A percentile compares a stretch with the other conserved stretches of the same genome.
Conservation (phyloP, 176 grass and related monocot species). For the Canna indica region DNA sequence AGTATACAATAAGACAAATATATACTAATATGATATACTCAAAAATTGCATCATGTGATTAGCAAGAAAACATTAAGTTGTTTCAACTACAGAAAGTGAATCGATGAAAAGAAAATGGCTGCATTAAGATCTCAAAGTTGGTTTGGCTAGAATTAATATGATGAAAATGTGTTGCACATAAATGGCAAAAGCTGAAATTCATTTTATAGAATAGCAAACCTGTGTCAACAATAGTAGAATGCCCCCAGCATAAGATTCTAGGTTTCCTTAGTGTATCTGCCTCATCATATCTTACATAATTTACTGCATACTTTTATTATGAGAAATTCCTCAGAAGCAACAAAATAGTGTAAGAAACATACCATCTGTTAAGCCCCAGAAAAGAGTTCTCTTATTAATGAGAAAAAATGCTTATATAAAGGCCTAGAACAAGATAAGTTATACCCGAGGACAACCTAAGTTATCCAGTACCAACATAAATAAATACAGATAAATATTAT, state of each 20-base stretch:
- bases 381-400: too few relatives aligned
- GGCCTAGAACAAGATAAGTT: too few relatives aligned
- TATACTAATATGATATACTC: background rate
- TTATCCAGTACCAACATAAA: too few relatives aligned
- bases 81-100: background rate
- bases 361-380: too few relatives aligned
- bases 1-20: background rate
- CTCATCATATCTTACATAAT: background rate
- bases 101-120: background rate
- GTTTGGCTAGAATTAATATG: too few relatives aligned
- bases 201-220: slow-evolving; percentile 35
- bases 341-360: background rate
- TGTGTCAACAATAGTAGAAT: slow-evolving; percentile 85
- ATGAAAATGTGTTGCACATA: background rate
- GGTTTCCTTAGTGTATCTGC: slow-evolving; percentile 93
- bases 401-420: too few relatives aligned
- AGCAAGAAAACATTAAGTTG: background rate
- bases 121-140: too few relatives aligned
- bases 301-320: background rate
- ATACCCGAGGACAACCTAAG: too few relatives aligned
- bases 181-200: background rate
- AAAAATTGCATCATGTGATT: background rate
- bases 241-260: slow-evolving; percentile 76
- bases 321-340: background rate
- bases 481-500: too few relatives aligned